Base-by-base conservation (phyloP, 495 filamentous ascomycete species). In the Xylaria nigripes region DNA sequence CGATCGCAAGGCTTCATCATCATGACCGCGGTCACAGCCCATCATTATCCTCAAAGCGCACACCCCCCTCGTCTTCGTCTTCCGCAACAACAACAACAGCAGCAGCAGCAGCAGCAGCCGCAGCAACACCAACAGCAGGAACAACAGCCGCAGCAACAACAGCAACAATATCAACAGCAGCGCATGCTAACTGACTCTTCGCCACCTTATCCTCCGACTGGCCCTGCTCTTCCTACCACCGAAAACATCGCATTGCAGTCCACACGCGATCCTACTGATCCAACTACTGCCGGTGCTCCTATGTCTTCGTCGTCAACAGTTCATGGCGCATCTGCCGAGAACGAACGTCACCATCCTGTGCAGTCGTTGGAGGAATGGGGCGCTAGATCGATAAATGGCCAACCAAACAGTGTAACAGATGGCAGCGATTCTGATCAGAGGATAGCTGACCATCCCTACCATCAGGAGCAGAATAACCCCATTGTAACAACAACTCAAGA, bases 381-480 rank as follows among this genome's bases (percentile, higher is more conserved):
- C n/a, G 16, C 58, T 16, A 59, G 58, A 22, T 30, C 42, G 5
- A 55, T 36, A 19, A 62, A 60, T 9, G 59, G 57, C 8, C 64
- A 57, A 22, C 57, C 64, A 18, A 59, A 51, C 36, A 62, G 59
- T 25, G 55, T 57, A 42, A 58, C 36, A 10, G 64, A 67, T 6
- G 57, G 63, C 42, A 53, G 64, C 38, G 64, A 67, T 22, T 36
- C 55, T 13, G 61, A 60, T 10, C 66, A 41, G 47, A 63, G 69
- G 6, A 63, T 66, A 9, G 64, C 65, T 0, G 70, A 66, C 7
- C 69, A 67, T 2, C 68, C 67, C 0, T 65, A 60, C 1, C 62
- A 64, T 45, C 63, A 69, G 27, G 60, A 57, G 13, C 45, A 56
- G 47, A 24, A 56, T 32, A 5, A 4, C 10, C 9, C 40, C 16